A percentile compares a stretch with the other conserved stretches of the same genome.
phyloP scores from a whole-genome alignment of 2,329 filamentous ascomycete species.

The Cladophialophora chaetospira region DNA sequence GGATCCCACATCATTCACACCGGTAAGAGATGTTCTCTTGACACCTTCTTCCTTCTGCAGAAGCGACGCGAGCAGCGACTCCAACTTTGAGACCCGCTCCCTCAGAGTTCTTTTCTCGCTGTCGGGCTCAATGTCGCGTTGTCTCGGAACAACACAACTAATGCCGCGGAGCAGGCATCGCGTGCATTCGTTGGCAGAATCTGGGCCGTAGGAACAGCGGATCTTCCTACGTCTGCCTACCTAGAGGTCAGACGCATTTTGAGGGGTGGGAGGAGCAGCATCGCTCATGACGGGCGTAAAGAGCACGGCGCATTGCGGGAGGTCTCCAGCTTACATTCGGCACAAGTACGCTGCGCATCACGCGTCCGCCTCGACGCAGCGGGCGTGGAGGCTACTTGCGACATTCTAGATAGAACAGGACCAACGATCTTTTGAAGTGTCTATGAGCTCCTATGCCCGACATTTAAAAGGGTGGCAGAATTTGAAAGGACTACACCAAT shows the following conservation, averaged over 20 bases:
- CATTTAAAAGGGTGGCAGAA: background rate
- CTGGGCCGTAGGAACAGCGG: conserved; percentile 7
- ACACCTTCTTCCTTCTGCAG: background rate
- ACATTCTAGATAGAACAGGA: background rate
- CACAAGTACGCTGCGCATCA: conserved; percentile 3
- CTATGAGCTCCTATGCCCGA: background rate
- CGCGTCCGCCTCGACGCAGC: background rate
- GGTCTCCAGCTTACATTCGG: conserved; percentile 16
- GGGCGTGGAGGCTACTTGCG: background rate
- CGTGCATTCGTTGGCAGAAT: conserved; percentile 4
- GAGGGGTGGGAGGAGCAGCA: background rate
- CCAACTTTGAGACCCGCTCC: conserved; percentile 6
- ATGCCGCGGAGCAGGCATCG: conserved; percentile 9
- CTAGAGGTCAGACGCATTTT: background rate
- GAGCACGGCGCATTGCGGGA: no score
- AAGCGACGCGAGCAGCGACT: background rate
- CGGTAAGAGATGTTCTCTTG: background rate
- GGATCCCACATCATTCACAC: background rate
- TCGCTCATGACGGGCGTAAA: no score
- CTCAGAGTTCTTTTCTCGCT: conserved; percentile 10
- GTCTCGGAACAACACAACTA: background rate
- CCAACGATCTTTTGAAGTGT: background rate
- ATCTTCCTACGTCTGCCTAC: conserved; percentile 11
- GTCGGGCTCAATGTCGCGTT: background rate
- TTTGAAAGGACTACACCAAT: background rate